Conservation (phyloP, 106 monocot species). For the Posidonia australis region DNA sequence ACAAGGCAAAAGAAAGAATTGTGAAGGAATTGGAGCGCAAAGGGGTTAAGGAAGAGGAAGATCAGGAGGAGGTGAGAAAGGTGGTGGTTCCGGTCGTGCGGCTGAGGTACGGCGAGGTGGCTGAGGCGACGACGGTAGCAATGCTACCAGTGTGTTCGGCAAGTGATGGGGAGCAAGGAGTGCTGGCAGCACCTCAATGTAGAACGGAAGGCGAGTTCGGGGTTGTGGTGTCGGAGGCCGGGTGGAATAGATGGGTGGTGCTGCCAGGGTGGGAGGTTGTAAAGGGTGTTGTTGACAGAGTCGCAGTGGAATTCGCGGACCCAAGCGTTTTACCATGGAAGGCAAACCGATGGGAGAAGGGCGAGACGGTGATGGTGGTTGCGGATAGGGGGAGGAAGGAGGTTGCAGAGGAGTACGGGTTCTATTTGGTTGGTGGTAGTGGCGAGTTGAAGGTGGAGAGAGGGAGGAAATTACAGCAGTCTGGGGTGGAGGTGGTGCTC, state of each 20-base stretch:
- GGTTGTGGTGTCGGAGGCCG: conserved; percentile 49
- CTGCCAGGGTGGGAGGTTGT: conserved; percentile 72
- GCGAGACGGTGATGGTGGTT: conserved; percentile 62
- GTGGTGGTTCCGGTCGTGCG: conserved; percentile 47
- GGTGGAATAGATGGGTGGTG: conserved; percentile 73
- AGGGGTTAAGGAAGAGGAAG: conserved; percentile 9
- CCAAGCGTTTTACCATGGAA: conserved; percentile 54
- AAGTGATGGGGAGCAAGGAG: conserved; percentile 29
- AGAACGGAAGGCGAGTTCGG: conserved; percentile 42
- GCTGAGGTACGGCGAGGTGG: conserved; percentile 73
- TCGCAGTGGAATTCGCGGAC: conserved; percentile 56
- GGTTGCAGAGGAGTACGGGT: conserved; percentile 38
- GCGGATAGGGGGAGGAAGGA: conserved; percentile 37
- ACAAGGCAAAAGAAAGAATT: conserved; percentile 34
- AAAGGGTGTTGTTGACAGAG: conserved; percentile 13
- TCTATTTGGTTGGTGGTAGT: conserved; percentile 30
- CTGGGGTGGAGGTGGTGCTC: conserved; percentile 28
- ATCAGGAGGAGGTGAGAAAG: conserved; percentile 1
- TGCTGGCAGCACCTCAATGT: conserved; percentile 45
- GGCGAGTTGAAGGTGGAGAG: conserved; percentile 56
- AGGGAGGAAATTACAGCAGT: conserved; percentile 36
- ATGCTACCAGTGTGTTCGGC: conserved; percentile 48
- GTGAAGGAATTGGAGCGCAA: conserved; percentile 31
- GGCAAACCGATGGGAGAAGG: conserved; percentile 17
- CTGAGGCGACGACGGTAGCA: conserved; percentile 58